Conservation (phyloP, 495 filamentous ascomycete genomes). For the Lophium mytilinum region DNA sequence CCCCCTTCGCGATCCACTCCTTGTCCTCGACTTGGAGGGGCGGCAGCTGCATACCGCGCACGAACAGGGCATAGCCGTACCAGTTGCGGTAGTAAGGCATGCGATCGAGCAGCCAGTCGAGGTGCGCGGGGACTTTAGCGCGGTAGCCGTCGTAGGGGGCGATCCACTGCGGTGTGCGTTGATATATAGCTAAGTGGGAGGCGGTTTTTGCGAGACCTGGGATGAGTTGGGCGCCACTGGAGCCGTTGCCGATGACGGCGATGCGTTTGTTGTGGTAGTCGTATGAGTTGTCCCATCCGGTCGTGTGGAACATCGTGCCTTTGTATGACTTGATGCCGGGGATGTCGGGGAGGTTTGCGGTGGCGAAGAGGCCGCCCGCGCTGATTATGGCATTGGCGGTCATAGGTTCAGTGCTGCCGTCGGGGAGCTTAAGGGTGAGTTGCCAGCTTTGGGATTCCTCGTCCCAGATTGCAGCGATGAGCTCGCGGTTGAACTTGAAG, state of each 20-base stretch:
- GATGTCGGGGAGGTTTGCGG: not conserved
- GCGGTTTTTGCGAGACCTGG: not conserved
- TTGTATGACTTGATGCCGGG: not conserved
- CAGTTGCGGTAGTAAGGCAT: not conserved
- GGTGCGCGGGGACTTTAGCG: not conserved
- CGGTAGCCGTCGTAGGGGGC: not conserved
- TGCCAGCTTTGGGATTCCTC: not conserved
- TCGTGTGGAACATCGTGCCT: not conserved
- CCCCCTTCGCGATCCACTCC: not conserved
- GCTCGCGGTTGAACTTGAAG: not conserved
- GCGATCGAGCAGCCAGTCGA: not conserved
- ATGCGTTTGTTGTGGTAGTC: not conserved
- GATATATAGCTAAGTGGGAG: not conserved
- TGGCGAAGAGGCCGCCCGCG: not conserved
- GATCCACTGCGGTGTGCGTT: not conserved
- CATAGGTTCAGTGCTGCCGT: not conserved
- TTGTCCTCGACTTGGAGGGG: not conserved
- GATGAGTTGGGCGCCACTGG: not conserved
- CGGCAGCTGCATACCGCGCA: not conserved
- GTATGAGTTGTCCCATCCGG: not conserved
- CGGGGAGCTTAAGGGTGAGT: not conserved
- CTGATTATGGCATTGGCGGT: not conserved
- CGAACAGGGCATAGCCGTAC: not conserved
- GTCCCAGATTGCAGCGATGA: not conserved
- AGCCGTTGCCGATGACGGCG: conserved; percentile 5